These are phyloP conservation scores for Ceratocystis colombiana DNA, from an alignment of 2,329 filamentous ascomycete genomes.

Conservation along the genomic window DNA sequence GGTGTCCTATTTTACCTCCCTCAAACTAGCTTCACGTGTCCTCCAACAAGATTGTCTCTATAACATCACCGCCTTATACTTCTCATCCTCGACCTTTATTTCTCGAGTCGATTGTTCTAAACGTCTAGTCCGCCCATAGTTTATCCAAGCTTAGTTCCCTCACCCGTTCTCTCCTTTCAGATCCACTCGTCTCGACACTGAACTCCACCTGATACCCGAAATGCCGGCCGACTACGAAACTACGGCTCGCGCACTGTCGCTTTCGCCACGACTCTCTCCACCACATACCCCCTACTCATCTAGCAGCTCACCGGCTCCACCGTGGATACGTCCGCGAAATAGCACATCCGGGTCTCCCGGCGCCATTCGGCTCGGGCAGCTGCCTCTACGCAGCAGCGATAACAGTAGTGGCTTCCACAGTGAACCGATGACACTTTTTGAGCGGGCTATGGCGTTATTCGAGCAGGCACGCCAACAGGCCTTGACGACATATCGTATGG, in stretches of 20 bases:
- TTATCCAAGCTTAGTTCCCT: background rate
- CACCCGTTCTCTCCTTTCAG: background rate
- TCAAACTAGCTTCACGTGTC: too few relatives aligned
- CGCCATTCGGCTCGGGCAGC: conserved; percentile 27
- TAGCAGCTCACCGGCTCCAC: conserved; percentile 29
- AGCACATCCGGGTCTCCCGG: conserved; percentile 32
- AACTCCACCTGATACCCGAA: background rate
- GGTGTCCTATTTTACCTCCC: background rate
- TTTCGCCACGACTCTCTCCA: conserved; percentile 33
- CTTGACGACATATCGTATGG: conserved; percentile 37
- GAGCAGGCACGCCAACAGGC: conserved; percentile 37
- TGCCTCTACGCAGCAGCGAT: conserved; percentile 32
- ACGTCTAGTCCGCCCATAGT: background rate
- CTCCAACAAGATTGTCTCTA: background rate
- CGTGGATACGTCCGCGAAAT: conserved; percentile 33
- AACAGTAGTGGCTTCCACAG: conserved; percentile 10
- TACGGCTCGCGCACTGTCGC: conserved; percentile 41
- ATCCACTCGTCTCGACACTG: conserved; percentile 1
- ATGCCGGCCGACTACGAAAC: conserved; percentile 46
- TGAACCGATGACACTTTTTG: background rate
- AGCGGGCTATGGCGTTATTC: conserved; percentile 25
- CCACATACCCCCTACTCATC: conserved; percentile 31
- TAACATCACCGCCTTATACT: background rate
- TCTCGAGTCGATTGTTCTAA: background rate
- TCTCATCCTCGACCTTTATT: conserved; percentile 8